phyloP scores from a whole-genome alignment of 345 rosid genomes.

The Iberis pinnata region DNA sequence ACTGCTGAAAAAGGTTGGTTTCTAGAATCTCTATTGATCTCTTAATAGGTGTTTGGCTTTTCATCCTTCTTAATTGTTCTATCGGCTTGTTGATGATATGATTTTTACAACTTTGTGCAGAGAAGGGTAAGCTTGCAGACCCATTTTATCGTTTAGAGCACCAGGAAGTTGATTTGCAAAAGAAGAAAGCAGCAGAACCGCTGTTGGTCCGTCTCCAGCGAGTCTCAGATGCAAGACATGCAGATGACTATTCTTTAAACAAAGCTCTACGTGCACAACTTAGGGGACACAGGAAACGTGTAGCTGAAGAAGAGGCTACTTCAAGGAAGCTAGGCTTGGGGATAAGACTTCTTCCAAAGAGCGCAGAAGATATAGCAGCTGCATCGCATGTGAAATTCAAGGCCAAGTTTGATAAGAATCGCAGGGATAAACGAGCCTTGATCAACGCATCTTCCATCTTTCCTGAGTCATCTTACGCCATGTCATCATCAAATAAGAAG shows the following conservation, averaged over 20 bases:
- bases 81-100: background rate
- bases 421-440: constrained; percentile 66
- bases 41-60: background rate
- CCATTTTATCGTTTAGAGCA: constrained; percentile 94
- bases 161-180: constrained; percentile 81
- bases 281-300: constrained; percentile 82
- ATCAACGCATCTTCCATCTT: constrained; percentile 72
- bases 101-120: constrained; percentile 37
- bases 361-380: constrained; percentile 49
- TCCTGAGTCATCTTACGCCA: constrained; percentile 37
- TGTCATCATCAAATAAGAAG: constrained; percentile 39
- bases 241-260: constrained; percentile 81
- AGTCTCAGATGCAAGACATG: constrained; percentile 72
- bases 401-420: constrained; percentile 67
- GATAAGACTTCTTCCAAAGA: constrained; percentile 63
- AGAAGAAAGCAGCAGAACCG: constrained; percentile 97
- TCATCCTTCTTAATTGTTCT: background rate
- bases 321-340: constrained; percentile 70
- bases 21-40: background rate
- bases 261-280: constrained; percentile 70
- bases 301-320: constrained; percentile 70
- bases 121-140: constrained; percentile 86
- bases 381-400: constrained; percentile 62
- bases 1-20: constrained; percentile 90
- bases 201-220: constrained; percentile 74